Percentiles rank a stretch among this genome's conserved stretches.
Conservation (phyloP, 306 rosid species). For the Herpetospermum pedunculosum region DNA sequence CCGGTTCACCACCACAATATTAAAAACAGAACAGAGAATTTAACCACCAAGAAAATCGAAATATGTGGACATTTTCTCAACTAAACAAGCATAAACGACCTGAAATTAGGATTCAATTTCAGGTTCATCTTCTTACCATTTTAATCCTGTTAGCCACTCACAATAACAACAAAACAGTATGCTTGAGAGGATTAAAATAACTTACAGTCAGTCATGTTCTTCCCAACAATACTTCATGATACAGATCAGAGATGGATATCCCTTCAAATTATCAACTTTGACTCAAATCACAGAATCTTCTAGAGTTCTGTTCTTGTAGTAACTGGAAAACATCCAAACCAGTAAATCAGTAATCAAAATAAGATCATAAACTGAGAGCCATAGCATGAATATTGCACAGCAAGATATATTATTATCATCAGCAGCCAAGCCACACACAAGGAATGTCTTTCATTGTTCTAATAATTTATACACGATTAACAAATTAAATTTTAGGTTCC, state of each 20-base stretch:
- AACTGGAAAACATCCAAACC: constrained; percentile 6
- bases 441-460: not conserved
- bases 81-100: not conserved
- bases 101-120: not conserved
- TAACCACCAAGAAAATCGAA: not conserved
- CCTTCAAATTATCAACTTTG: not conserved
- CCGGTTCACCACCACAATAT: not conserved
- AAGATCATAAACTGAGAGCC: not conserved
- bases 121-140: not conserved
- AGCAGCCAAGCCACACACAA: not conserved
- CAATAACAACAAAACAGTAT: not conserved
- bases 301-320: not conserved
- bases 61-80: not conserved
- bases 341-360: not conserved
- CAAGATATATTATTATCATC: not conserved
- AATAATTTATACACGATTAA: not conserved
- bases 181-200: not conserved
- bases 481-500: not conserved
- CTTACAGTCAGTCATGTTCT: not conserved
- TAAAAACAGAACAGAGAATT: not conserved
- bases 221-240: not conserved
- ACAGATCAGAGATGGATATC: not conserved
- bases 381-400: not conserved
- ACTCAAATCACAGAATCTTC: not conserved
- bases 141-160: not conserved